A percentile compares a stretch with the other conserved stretches of the same genome.
Conservation (phyloP, 2,329 filamentous ascomycete species). For the Onygenales sp. region DNA sequence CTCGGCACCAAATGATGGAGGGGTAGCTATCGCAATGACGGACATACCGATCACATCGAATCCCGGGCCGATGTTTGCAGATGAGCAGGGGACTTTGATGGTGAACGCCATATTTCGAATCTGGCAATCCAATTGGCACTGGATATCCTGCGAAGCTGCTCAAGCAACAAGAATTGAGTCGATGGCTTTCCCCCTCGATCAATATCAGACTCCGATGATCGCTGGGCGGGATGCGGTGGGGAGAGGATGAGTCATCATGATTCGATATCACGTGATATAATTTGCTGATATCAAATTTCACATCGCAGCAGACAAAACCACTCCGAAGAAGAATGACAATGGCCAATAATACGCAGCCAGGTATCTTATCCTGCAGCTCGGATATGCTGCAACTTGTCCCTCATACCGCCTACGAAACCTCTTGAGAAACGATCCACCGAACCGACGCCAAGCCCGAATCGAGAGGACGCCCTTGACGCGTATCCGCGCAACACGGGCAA, state of each 20-base stretch:
- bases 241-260: not conserved
- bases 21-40: not conserved
- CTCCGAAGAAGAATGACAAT: too few species aligned
- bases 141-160: not conserved
- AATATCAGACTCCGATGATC: not conserved
- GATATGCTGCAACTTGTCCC: too few species aligned
- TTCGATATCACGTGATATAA: not conserved
- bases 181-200: not conserved
- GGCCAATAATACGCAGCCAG: too few species aligned
- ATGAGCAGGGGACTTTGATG: conserved; percentile 83
- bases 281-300: not conserved
- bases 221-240: not conserved
- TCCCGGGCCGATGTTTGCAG: conserved; percentile 92
- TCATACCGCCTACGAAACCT: too few species aligned
- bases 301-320: not conserved
- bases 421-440: too few species aligned
- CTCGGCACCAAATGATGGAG: not conserved
- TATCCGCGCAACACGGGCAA: too few species aligned
- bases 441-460: too few species aligned
- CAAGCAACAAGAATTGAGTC: not conserved
- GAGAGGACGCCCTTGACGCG: too few species aligned
- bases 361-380: too few species aligned
- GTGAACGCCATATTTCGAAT: conserved; percentile 36
- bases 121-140: not conserved
- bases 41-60: conserved; percentile 73